A percentile compares a stretch with the other conserved stretches of the same genome.
These are phyloP conservation scores for Ceratocystiopsis brevicomis DNA, from an alignment of 2,329 filamentous ascomycete genomes.

Conservation along the genomic window DNA sequence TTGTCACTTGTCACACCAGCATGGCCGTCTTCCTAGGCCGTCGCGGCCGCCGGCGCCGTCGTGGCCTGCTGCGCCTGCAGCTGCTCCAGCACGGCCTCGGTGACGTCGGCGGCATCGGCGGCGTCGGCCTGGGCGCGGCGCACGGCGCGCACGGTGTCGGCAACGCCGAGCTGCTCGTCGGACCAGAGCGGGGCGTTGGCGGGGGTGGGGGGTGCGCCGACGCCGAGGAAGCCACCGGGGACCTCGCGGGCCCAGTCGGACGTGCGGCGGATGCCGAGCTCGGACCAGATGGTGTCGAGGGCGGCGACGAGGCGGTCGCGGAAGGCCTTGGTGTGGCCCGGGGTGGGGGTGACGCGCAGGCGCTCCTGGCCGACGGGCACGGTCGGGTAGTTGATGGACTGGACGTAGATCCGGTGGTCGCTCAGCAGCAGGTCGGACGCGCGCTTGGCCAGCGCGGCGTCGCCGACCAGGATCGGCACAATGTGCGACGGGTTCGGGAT, in stretches of 20 bases:
- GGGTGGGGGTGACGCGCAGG: constrained; percentile 87
- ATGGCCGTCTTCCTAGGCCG: neutral
- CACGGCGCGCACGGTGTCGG: constrained; percentile 32
- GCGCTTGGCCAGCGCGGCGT: constrained; percentile 78
- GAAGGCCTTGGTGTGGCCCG: constrained; percentile 70
- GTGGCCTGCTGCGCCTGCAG: constrained; percentile 17
- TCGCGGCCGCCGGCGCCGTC: neutral
- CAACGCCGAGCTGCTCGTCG: constrained; percentile 65
- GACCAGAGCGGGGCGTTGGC: constrained; percentile 71
- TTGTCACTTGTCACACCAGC: too few species aligned
- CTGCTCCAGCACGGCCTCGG: constrained; percentile 39
- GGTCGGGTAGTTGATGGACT: constrained; percentile 97
- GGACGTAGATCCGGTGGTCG: constrained; percentile 87
- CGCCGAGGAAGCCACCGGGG: constrained; percentile 75
- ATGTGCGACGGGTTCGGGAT: constrained; percentile 98
- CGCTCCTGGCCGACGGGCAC: constrained; percentile 96
- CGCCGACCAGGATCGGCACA: constrained; percentile 80
- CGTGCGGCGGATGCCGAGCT: constrained; percentile 80
- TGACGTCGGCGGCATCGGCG: constrained; percentile 20
- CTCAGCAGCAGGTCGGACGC: constrained; percentile 83
- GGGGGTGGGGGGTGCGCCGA: constrained; percentile 50
- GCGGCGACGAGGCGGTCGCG: constrained; percentile 72
- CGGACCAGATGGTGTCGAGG: constrained; percentile 71
- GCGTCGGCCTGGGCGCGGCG: too few species aligned
- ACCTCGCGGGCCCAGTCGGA: constrained; percentile 68